Conservation (phyloP, 2,329 filamentous ascomycete genomes). For the Arthrobotrys musiformis region DNA sequence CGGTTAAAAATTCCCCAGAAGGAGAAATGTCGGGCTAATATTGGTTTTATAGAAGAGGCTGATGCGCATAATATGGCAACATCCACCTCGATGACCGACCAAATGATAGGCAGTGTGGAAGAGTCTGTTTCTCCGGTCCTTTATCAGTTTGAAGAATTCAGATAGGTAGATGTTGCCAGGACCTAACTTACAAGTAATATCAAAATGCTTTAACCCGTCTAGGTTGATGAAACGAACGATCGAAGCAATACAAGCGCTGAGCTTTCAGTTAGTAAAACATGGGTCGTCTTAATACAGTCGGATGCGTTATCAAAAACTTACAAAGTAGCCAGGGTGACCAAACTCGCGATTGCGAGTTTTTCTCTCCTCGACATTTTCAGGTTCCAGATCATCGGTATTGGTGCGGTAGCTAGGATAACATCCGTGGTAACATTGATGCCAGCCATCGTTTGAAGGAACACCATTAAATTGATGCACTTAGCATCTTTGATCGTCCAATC, state of each 20-base stretch:
- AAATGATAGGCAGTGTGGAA: conserved; percentile 40
- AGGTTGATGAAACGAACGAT: conserved; percentile 46
- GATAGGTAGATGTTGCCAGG: too few species aligned
- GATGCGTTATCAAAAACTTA: not conserved
- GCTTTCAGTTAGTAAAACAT: not conserved
- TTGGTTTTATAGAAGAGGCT: conserved; percentile 46
- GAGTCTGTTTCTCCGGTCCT: conserved; percentile 13
- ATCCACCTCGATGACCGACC: conserved; percentile 49
- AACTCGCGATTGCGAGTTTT: conserved; percentile 36
- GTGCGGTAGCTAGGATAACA: conserved; percentile 40
- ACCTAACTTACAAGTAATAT: conserved; percentile 43
- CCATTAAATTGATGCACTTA: conserved; percentile 42
- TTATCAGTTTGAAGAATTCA: not conserved
- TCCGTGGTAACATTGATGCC: conserved; percentile 47
- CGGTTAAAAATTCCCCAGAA: conserved; percentile 51
- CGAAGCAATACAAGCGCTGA: conserved; percentile 45
- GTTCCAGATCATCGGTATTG: conserved; percentile 54
- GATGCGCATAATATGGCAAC: conserved; percentile 51
- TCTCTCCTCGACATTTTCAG: conserved; percentile 50
- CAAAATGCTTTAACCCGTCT: conserved; percentile 31
- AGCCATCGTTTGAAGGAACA: conserved; percentile 43
- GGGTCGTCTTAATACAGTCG: not conserved
- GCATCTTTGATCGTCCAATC: conserved; percentile 46
- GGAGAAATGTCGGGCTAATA: conserved; percentile 39
- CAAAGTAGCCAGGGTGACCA: conserved; percentile 46